phyloP scores from a whole-genome alignment of 106 monocot genomes.

The Alisma plantagoaquatica region DNA sequence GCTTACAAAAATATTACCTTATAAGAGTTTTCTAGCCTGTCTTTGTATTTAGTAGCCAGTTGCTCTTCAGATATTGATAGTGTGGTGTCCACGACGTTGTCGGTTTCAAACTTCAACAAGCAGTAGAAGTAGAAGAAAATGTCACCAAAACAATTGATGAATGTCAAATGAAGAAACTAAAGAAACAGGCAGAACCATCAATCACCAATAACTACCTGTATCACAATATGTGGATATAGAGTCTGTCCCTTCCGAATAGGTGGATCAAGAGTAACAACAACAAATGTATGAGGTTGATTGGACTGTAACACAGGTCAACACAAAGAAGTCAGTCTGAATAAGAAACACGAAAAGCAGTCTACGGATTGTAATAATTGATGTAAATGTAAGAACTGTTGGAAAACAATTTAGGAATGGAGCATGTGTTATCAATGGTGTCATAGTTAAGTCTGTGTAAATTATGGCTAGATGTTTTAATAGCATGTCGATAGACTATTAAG shows the following conservation, averaged over 20 bases:
- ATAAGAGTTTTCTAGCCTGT: constrained; percentile 60
- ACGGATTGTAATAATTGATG: too few species aligned
- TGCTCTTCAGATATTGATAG: constrained; percentile 67
- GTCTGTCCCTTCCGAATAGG: constrained; percentile 99
- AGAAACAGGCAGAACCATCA: not conserved
- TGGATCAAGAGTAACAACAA: constrained; percentile 92
- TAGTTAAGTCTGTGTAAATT: too few species aligned
- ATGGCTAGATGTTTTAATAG: too few species aligned
- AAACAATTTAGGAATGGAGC: too few species aligned
- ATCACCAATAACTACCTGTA: constrained; percentile 46
- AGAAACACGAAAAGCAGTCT: too few species aligned
- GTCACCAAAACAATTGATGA: not conserved
- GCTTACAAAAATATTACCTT: constrained; percentile 34
- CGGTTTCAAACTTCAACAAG: constrained; percentile 80
- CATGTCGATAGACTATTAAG: too few species aligned
- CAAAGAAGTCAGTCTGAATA: too few species aligned
- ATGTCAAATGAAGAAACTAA: not conserved
- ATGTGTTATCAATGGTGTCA: too few species aligned
- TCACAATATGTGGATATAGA: constrained; percentile 90
- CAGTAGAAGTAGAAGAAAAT: not conserved
- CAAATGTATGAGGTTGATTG: constrained; percentile 98
- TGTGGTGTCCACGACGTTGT: constrained; percentile 56
- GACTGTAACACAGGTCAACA: constrained; percentile 44
- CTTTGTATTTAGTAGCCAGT: constrained; percentile 78
- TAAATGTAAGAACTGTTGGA: too few species aligned